Conservation (phyloP, 129 eudicot species). For the Logfia minima region DNA sequence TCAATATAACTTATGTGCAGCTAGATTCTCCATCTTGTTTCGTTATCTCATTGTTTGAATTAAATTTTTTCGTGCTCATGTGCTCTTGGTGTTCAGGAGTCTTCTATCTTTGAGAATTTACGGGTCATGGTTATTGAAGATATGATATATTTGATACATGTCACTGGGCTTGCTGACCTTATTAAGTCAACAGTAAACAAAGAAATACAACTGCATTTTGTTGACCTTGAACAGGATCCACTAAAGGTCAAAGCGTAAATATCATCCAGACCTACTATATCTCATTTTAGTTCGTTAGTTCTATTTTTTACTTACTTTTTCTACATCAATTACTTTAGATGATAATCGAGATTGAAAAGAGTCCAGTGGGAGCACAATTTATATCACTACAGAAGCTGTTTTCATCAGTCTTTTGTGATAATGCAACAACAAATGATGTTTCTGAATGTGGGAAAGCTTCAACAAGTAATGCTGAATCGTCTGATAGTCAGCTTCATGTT, state of each 20-base stretch:
- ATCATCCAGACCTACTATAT: neutral
- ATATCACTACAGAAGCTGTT: conserved; percentile 57
- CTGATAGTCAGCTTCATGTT: conserved; percentile 9
- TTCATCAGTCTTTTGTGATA: conserved; percentile 47
- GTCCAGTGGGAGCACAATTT: conserved; percentile 47
- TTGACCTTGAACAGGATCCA: conserved; percentile 89
- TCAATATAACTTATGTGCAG: neutral
- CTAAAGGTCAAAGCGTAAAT: conserved; percentile 53
- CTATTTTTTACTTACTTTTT: neutral
- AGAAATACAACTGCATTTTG: conserved; percentile 46
- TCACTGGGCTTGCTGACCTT: conserved; percentile 51
- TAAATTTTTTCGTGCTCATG: neutral
- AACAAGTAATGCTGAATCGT: conserved; percentile 25
- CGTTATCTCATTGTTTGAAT: neutral
- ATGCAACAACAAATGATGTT: conserved; percentile 35
- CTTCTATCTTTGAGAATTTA: conserved; percentile 51
- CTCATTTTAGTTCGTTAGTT: neutral
- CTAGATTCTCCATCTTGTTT: neutral
- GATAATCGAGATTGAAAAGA: conserved; percentile 44
- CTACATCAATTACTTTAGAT: conserved; percentile 48
- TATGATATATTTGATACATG: conserved; percentile 71
- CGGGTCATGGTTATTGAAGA: conserved; percentile 60
- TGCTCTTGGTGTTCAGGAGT: conserved; percentile 53
- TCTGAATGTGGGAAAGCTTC: conserved; percentile 29
- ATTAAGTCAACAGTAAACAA: conserved; percentile 45